Evolutionary conservation across 2,329 filamentous ascomycete species (phyloP), one percentile per base, ranked within the genome.

Genomic region (Epichloe hybrida): DNA sequence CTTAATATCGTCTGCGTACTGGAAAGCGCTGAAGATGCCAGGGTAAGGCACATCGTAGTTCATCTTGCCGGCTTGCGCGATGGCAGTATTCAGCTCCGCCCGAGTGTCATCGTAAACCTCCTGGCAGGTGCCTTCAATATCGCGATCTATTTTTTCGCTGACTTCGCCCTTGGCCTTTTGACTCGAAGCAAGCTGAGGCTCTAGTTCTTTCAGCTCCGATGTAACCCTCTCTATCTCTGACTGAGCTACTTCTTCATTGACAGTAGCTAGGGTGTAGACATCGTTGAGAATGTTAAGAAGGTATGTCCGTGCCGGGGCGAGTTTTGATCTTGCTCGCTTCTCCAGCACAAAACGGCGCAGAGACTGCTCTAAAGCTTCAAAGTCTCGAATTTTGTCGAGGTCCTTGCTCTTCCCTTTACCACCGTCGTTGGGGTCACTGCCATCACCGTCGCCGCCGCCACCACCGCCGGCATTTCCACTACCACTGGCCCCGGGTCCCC

Each of bases 221-320:
- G 79, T 84, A 2, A 97, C 88, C 31, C 90, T 80, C 52, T 93
- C 81, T 12, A 97, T 73, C 66, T 98, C 93, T 8, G 83, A 77
- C 59, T 88, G 81, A 2, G 90, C 89, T 31, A 96, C 84, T 56
- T 95, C 88, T 27, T 83, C 76, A 65, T 98, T 98, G 59, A 95
- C 88, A 0, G 76, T 81, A 5, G 91, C 91, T 41, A 98, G 74
- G 4, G 81, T 83, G 62, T 88, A 75, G 53, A 98, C 75, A 61
- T 98, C 93, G 58, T 88, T 85, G 36, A 98, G 76, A 23, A 97
- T 84, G 65, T 98, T 98, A 60, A 95, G 73, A 1, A 98, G 79
- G 63, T 98, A 98, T 2, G 91, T 97, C 68, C 89, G 90, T 6
- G 93, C 93, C 5, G 93, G 93, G 1, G 93, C 91, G 53, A 98